Evolutionary conservation across 2,329 filamentous ascomycete species (phyloP), one percentile per base, ranked within the genome.

Genomic region (Xylaria sp.): DNA sequence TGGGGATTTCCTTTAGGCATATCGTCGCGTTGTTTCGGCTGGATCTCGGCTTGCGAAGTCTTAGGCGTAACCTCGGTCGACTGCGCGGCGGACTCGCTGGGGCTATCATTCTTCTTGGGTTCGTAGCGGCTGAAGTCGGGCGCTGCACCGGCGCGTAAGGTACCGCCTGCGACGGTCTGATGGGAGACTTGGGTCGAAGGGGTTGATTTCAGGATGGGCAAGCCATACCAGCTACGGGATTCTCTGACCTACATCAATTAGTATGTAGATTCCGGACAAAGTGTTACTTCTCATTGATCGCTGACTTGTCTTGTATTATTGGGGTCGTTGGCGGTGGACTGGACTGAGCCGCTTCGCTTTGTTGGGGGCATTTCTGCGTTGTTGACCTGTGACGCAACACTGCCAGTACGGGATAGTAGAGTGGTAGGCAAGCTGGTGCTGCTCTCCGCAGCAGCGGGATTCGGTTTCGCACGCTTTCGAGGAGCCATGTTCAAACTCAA

Each of bases 191-290:
- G 81, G 5, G 80, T 86, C 7, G 83, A 87, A 22, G 84, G 77
- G 16, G 75, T 72, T 6, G 84, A 81, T 64, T 87, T 87, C 24
- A 78, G 73, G 29, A 71, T 67, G 56, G 80, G 75, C 17, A 82
- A 82, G 48, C 82, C 82, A 67, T 87, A 87, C 84, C 84, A 87
- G 67, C 83, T 86, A 44, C 74, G 74, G 7, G 77, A 71, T 65
- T 83, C 83, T 54, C 75, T 77, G 37, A 78, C 69, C 80, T 84
- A 62, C 1, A 40, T 44, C 17, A 2, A 48, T 62, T 47, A 65
- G 57, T 48, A 53, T 18, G 20, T 9, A 54, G 26, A 56, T 44
- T 16, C 45, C 26, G 40, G 47, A 18, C n/a, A 37, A 21, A 24
- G 4, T 19, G 29, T 37, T 4, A 39, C 26, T 39, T 50, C 16